Evolutionary conservation across 257 asterid species (phyloP).

Genomic region (Nicotiana otophora): DNA sequence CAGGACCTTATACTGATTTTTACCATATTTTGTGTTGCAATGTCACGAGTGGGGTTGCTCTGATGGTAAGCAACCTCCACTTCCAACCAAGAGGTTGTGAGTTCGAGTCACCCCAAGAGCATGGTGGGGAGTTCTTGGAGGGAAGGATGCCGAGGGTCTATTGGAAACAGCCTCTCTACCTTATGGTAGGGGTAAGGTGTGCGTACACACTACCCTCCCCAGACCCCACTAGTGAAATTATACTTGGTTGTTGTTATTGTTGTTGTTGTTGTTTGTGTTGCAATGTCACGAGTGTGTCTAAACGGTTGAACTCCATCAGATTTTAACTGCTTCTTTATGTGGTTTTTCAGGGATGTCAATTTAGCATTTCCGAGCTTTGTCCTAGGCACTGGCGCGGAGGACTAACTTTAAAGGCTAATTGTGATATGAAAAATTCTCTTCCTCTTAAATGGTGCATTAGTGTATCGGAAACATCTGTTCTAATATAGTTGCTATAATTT

Average conservation of each 20-base stretch:
- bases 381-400: constrained; percentile 16
- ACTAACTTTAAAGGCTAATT: not conserved
- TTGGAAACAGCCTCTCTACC: no score
- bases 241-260: no score
- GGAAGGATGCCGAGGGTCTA: no score
- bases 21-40: not conserved
- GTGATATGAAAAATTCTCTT: not conserved
- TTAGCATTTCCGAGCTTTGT: constrained; percentile 22
- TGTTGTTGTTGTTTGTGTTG: no score
- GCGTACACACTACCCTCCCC: no score
- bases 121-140: no score
- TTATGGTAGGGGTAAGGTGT: no score
- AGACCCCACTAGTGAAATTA: no score
- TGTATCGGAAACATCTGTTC: not conserved
- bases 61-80: no score
- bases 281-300: not conserved
- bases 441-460: not conserved
- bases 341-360: constrained; percentile 17
- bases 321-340: not conserved
- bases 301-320: not conserved
- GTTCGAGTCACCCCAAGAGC: no score
- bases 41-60: not conserved
- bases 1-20: not conserved
- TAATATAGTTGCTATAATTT: not conserved
- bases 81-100: no score